Percentiles rank a stretch among this genome's conserved stretches.
phyloP scores from a whole-genome alignment of 208 protist species.

The Crithidia acanthocephali region DNA sequence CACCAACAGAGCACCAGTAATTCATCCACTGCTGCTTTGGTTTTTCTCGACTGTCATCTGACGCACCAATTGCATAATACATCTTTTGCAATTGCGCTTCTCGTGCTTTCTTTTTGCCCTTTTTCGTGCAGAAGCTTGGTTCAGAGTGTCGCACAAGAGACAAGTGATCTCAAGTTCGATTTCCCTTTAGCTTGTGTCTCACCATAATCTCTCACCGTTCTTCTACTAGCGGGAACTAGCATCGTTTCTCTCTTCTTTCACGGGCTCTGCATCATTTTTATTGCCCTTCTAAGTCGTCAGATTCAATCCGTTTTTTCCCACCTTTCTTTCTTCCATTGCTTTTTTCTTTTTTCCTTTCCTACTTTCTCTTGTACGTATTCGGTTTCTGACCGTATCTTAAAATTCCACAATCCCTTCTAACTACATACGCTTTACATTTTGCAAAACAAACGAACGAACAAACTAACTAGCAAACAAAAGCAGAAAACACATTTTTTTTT shows the following conservation, averaged over 20 bases:
- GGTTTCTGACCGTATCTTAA: neutral
- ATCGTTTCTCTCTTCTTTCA: neutral
- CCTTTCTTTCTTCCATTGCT: neutral
- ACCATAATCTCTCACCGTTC: neutral
- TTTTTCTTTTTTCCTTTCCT: conserved; percentile 12
- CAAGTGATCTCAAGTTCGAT: neutral
- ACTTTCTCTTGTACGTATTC: conserved; percentile 1
- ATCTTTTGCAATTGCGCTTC: neutral
- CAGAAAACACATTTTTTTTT: neutral
- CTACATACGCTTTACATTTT: neutral
- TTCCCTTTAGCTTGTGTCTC: neutral
- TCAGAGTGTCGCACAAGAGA: neutral
- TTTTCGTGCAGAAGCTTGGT: neutral
- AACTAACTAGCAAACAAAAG: neutral
- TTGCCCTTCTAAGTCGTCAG: neutral
- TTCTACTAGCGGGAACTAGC: neutral
- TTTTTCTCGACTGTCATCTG: conserved; percentile 3
- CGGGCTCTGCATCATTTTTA: neutral
- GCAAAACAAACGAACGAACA: neutral
- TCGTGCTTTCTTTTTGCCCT: neutral
- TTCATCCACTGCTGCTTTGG: conserved; percentile 1
- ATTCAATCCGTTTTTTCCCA: neutral
- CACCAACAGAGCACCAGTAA: neutral
- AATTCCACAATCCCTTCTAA: neutral
- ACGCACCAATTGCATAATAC: neutral